A percentile compares a stretch with the other conserved stretches of the same genome.
phyloP scores from a whole-genome alignment of 768 basidiomycete species.

The Solioccasus polychromus region DNA sequence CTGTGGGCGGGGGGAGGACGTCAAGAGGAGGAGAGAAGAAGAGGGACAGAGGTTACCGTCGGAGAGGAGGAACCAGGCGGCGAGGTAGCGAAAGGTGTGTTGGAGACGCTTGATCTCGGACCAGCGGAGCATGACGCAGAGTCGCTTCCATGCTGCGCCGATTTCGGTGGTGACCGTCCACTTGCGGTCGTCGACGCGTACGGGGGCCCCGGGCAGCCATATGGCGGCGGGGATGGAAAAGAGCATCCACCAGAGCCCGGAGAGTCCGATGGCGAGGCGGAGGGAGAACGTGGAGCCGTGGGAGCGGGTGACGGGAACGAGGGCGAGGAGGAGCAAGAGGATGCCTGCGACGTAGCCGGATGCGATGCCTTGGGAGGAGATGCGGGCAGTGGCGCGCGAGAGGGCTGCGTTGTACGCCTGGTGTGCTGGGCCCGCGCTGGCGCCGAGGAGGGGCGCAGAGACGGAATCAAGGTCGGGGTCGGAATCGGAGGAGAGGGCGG shows the following conservation, averaged over 20 bases:
- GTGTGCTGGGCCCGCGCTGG: slow-evolving; percentile 21
- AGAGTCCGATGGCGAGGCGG: slow-evolving; percentile 78
- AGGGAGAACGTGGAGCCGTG: slow-evolving; percentile 76
- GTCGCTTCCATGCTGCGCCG: slow-evolving; percentile 65
- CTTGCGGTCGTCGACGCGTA: slow-evolving; percentile 13
- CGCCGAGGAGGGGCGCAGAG: slow-evolving; percentile 37
- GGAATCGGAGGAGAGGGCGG: slow-evolving; percentile 20
- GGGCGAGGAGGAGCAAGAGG: slow-evolving; percentile 62
- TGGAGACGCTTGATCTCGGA: slow-evolving; percentile 68
- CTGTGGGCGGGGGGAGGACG: slow-evolving; percentile 33
- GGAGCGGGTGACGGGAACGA: slow-evolving; percentile 75
- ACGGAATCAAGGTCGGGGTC: slow-evolving; percentile 26
- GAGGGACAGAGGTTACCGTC: slow-evolving; percentile 53
- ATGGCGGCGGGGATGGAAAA: slow-evolving; percentile 77
- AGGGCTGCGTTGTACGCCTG: slow-evolving; percentile 53
- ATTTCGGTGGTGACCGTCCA: slow-evolving; percentile 57
- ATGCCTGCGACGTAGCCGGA: slow-evolving; percentile 87
- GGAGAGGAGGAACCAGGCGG: slow-evolving; percentile 92
- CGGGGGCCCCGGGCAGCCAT: slow-evolving; percentile 55
- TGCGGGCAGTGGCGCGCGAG: slow-evolving; percentile 73
- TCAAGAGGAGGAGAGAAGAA: background rate
- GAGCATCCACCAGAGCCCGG: slow-evolving; percentile 85
- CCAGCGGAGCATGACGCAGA: slow-evolving; percentile 73
- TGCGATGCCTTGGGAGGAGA: slow-evolving; percentile 84
- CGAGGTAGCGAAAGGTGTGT: slow-evolving; percentile 86